A percentile compares a stretch with the other conserved stretches of the same genome.
These are phyloP conservation scores for Phaffomyces thermotolerans DNA, from an alignment of 805 yeast species.

Conservation along the genomic window DNA sequence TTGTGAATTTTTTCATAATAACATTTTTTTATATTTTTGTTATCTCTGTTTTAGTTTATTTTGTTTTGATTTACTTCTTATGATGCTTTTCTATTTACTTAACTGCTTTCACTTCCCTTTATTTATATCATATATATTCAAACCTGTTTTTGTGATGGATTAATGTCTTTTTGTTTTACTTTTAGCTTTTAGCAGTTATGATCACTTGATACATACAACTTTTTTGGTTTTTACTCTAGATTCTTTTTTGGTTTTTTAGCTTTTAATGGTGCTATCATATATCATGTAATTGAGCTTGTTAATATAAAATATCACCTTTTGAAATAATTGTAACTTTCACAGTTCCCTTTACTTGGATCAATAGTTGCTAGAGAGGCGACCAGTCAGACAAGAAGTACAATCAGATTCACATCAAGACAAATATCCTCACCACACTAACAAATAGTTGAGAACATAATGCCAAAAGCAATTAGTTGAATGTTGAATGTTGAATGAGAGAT, in stretches of 20 bases:
- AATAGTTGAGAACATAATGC: too few species aligned
- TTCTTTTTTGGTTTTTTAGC: neutral
- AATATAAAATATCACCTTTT: too few species aligned
- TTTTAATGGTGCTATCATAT: too few species aligned
- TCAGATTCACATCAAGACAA: too few species aligned
- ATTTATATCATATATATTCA: neutral
- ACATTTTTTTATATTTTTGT: neutral
- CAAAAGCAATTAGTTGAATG: too few species aligned
- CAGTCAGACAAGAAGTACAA: too few species aligned
- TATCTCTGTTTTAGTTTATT: neutral
- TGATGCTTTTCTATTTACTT: neutral
- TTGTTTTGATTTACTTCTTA: neutral
- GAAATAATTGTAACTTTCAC: too few species aligned
- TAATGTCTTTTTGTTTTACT: neutral
- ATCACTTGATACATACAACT: constrained; percentile 1
- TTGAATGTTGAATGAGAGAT: too few species aligned
- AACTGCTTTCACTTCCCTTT: neutral
- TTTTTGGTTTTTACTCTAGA: neutral
- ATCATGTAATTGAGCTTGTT: too few species aligned
- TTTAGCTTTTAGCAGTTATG: neutral
- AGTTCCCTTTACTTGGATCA: too few species aligned
- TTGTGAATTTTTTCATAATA: neutral
- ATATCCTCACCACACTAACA: too few species aligned
- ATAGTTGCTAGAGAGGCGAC: too few species aligned
- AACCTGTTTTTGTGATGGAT: neutral